Evolutionary conservation across 2,329 filamentous ascomycete species (phyloP), one percentile per base, ranked within the genome.

Genomic region (Cytospora mali): DNA sequence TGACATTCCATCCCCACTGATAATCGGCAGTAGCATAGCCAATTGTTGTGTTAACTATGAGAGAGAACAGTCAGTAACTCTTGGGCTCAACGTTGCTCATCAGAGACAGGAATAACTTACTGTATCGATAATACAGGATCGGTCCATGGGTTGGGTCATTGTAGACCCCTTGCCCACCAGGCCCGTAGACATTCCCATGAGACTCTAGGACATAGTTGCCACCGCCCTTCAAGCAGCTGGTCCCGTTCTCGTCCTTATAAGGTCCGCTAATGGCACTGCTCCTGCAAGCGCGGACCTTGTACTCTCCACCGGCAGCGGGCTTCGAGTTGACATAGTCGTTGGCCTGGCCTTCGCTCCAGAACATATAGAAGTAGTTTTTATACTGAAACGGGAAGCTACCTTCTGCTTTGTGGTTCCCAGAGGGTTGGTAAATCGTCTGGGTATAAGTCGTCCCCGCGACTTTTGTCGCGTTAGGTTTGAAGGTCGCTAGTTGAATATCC

Each of bases 211-310:
- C 79, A 13, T 81, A 75, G 0, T 82, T 86, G 4, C 87, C 87
- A 14, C 87, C 86, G 39, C 82, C 81, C 7, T 76, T 69, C 1
- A 77, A 80, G 71, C 87, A 89, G 35, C 78, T 74, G n/a, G 70
- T 75, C 2, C 87, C 86, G 58, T 70, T 71, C 60, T 79, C 74
- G 68, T 90, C 88, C 28, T 81, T 83, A 68, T 86, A 90, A 1
- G 76, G 76, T 0, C 85, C 79, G 0, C 77, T 83, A 2, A 81
- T 76, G 6, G 74, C 77, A 1, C 72, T 77, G 4, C 82, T 84
- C 31, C 86, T 76, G 75, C 88, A 90, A 31, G 87, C 85, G 68
- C 81, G 83, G 70, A 90, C 86, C 70, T 83, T 84, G 72, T 90
- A 90, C 72, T 89, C 88, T n/a, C 76, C 75, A 4, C 87, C 87